Conservation (phyloP, 495 filamentous ascomycete genomes). For the Annulohypoxylon nitens region DNA sequence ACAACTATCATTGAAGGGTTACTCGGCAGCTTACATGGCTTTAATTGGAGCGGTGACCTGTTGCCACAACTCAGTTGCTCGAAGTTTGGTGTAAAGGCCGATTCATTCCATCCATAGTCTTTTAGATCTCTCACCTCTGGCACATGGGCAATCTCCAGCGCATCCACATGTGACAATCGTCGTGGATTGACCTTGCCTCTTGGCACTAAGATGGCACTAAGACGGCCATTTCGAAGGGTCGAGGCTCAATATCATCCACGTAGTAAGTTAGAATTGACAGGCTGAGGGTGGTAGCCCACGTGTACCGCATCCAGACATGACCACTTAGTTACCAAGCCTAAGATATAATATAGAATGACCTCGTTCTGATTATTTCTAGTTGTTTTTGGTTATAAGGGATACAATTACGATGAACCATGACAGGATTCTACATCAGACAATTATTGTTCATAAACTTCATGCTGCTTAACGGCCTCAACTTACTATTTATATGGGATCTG, state of each 20-base stretch:
- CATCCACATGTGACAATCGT: conserved; percentile 19
- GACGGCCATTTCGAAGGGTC: not conserved
- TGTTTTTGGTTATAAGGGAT: conserved; percentile 7
- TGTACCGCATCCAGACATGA: conserved; percentile 20
- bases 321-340: not conserved
- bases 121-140: not conserved
- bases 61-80: conserved; percentile 17
- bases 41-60: conserved; percentile 18
- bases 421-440: not conserved
- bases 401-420: conserved; percentile 8
- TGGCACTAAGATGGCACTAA: conserved; percentile 36
- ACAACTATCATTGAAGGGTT: conserved; percentile 12
- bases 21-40: not conserved
- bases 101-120: not conserved
- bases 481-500: not conserved
- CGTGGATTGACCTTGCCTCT: conserved; percentile 25
- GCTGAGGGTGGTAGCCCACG: conserved; percentile 31
- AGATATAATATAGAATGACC: conserved; percentile 20
- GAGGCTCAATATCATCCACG: conserved; percentile 20
- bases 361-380: not conserved
- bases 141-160: conserved; percentile 4
- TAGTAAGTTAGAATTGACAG: conserved; percentile 29
- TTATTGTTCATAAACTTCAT: not conserved
- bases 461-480: not conserved
- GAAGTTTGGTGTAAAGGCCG: conserved; percentile 17